A percentile compares a stretch with the other conserved stretches of the same genome.
Evolutionary conservation across 208 protist genomes (phyloP).

Genomic region (Sergeia podlipaevii): DNA sequence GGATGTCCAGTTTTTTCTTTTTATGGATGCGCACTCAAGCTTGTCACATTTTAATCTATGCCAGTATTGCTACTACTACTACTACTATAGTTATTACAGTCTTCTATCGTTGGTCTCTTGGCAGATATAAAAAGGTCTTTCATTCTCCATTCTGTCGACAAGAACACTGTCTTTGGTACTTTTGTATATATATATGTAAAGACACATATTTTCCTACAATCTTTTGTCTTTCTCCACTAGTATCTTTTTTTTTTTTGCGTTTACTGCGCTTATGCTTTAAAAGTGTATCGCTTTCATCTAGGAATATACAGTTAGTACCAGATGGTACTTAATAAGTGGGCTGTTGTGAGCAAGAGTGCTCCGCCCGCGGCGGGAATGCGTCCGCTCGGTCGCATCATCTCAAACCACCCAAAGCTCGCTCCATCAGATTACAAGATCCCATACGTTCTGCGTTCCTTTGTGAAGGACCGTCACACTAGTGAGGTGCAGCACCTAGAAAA

Average conservation of each 20-base stretch:
- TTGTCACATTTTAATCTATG: no score
- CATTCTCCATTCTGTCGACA: no score
- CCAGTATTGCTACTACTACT: no score
- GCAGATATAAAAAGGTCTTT: no score
- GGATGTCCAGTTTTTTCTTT: no score
- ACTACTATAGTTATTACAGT: no score
- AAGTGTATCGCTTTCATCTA: conserved; percentile 3
- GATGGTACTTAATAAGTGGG: conserved; percentile 91
- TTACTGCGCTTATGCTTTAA: background rate
- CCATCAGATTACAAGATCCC: conserved; percentile 83
- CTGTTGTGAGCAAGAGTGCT: conserved; percentile 73
- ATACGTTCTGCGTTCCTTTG: conserved; percentile 82
- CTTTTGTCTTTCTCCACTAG: background rate
- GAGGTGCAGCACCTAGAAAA: conserved; percentile 90
- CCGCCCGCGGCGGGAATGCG: conserved; percentile 61
- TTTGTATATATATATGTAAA: no score
- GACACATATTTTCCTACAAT: conserved; percentile 2
- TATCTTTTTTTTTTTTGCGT: background rate
- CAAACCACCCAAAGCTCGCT: conserved; percentile 53
- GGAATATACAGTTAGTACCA: background rate
- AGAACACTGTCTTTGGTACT: no score
- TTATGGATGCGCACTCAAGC: no score
- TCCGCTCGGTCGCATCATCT: conserved; percentile 47
- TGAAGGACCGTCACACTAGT: conserved; percentile 81
- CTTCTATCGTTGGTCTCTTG: no score